Evolutionary conservation across 2,329 filamentous ascomycete genomes (phyloP), one percentile per base, ranked within the genome.

Genomic region (Chaetomiaceae sp.): DNA sequence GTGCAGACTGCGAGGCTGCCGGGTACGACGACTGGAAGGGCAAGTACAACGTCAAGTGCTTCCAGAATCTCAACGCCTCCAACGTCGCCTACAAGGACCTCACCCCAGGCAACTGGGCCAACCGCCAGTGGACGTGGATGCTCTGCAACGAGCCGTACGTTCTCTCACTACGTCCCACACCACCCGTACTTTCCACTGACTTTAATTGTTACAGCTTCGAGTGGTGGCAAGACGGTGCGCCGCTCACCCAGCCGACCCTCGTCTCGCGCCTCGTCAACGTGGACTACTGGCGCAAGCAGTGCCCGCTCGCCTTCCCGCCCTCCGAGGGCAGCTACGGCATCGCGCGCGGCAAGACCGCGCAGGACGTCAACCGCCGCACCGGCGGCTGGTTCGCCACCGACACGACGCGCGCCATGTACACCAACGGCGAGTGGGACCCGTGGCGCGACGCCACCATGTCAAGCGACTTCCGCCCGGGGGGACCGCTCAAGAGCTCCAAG

Each of bases 51-150:
- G 69, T 68, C 11, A 65, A 68, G 38, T 77, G 74, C 45, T 70
- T 65, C 64, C 51, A 69, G 60, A 53, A 68, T 42, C 56, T 73
- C 64, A 74, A 79, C 57, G 64, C 60, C 3, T 65, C 63, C 18
- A 68, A 72, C 58, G 60, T 63, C 10, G 51, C 65, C 40, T 71
- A 63, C 59, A 60, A 60, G 42, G 67, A 70, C 41, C 41, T 65
- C 26, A 52, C 58, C 3, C 56, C 61, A 1, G 47, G 50, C 54
- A 79, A 78, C 56, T 50, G 52, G 1, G 54, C 65, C 27, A 68
- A 76, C 59, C 65, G 75, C 3, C 75, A 78, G 53, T 79, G 74
- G 74, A 62, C 66, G 12, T 79, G 74, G 75, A 68, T 79, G 60
- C 64, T 71, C 6, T 79, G 76, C 65, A 78, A 79, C 59, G 65